phyloP scores from a whole-genome alignment of 805 yeast genomes.

The Lipomyces starkeyi region DNA sequence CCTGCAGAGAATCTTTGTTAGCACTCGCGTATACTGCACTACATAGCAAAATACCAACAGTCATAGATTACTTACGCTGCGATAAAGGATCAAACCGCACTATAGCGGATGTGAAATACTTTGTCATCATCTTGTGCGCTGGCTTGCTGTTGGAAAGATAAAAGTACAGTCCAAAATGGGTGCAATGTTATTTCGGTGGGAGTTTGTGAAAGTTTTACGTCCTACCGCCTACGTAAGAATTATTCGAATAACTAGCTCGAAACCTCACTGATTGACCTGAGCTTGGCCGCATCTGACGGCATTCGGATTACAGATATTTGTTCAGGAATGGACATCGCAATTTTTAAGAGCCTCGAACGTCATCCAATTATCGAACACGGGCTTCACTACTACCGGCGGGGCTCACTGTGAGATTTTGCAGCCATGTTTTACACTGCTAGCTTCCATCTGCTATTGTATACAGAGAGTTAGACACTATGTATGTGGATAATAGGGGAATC shows the following conservation, averaged over 20 bases:
- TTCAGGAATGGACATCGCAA: too few species aligned
- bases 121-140: conserved; percentile 73
- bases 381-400: too few species aligned
- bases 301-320: not conserved
- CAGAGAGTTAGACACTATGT: too few species aligned
- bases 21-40: not conserved
- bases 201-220: not conserved
- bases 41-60: not conserved
- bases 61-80: conserved; percentile 55
- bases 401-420: too few species aligned
- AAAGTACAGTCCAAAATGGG: not conserved
- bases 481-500: too few species aligned
- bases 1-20: conserved; percentile 49
- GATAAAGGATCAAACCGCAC: conserved; percentile 80
- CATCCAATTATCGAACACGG: too few species aligned
- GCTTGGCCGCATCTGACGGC: not conserved
- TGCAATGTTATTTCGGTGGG: not conserved
- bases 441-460: too few species aligned
- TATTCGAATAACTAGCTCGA: not conserved
- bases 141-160: not conserved
- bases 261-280: not conserved
- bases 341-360: too few species aligned
- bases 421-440: too few species aligned
- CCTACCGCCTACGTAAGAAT: too few species aligned
- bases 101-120: conserved; percentile 77